Evolutionary conservation across 2,329 filamentous ascomycete species (phyloP), one percentile per base, ranked within the genome.

Genomic region (Blumeriella jaapii): DNA sequence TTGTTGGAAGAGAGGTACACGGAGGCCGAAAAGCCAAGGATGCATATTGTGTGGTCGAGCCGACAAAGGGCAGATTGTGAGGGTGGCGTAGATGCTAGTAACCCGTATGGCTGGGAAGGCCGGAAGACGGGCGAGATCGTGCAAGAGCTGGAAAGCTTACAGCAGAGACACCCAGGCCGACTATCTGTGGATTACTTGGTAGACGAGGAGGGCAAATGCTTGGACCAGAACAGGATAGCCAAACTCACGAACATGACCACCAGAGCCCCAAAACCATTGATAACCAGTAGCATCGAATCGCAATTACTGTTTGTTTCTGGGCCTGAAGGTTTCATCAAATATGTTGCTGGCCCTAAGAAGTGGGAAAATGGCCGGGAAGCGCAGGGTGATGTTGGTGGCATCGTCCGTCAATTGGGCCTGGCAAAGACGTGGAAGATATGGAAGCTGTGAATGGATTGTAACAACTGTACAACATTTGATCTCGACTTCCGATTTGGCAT

Each of bases 31-130:
- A 43, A 19, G n/a, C 60, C 63, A 2, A 62, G 53, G 26, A 70
- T 94, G 36, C 69, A 73, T 31, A 77, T 96, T 17, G 60, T 96
- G 1, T 98, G 89, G 87, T 86, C 87, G 12, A 85, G 75, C 55
- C 64, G 82, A 35, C 58, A 60, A 38, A 64, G 70, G 20, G 71
- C 77, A 33, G 82, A 86, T 57, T 87, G 71, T 43, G 55, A 61
- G 32, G 78, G 71, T 78, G 38, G 32, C 34, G 17, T 24, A 5
- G 36, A 34, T 19, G 6, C 15, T 16, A 29, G 16, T 12, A 26
- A n/a, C 3, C 20, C 19, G 4, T 19, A 29, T 10, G 9, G 29
- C 2, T 26, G 12, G 14, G 31, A 36, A 29, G 11, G 9, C 57
- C 39, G n/a, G 5, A 32, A 24, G 13, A 49, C 59, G 25, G 67